Evolutionary conservation across 495 filamentous ascomycete genomes (phyloP), one percentile per base, ranked within the genome.

Genomic region (Annulohypoxylon stygium): DNA sequence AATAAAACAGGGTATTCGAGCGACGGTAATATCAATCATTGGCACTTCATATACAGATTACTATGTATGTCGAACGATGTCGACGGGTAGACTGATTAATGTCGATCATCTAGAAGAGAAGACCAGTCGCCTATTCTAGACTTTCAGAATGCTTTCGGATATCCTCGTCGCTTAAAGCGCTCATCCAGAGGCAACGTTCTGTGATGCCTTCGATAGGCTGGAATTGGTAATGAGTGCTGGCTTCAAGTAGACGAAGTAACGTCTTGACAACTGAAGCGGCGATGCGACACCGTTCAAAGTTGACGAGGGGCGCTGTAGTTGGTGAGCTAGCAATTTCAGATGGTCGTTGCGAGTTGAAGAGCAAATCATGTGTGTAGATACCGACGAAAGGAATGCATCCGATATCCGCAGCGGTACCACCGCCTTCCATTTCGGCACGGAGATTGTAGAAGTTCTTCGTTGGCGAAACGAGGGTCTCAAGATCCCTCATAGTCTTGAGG

Each of bases 321-420:
- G 88, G 87, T 20, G 88, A 85, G 69, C 83, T 92, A 64, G 76
- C 91, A 84, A 92, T 86, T 78, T 89, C 85, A 16, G 86, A 85
- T 14, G 95, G 95, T 75, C 97, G 92, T 80, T 98, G 94, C 0
- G 93, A 89, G 78, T 98, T 99, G 81, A 94, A 97, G 37, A 97
- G 93, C n/a, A 99, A 86, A 75, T 99, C 97, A 75, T 97, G 95
- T 4, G 95, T 95, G 79, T 98, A 99, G 53, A 87, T 90, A 83
- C 93, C 96, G 76, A 99, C 93, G 78, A 99, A 98, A 3, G 97
- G 97, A 77, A 99, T 97, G 73, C 96, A 98, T 43, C 95, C 96
- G 74, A 90, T 90, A 66, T 95, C 93, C 3, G 88, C 81, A 16
- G 70, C 68, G 37, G 74, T 75, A 26, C 79, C 80, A 41, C 83